Percentiles rank a stretch among this genome's conserved stretches.
Conservation (phyloP, 257 asterid genomes). For the Apocynum venetum region DNA sequence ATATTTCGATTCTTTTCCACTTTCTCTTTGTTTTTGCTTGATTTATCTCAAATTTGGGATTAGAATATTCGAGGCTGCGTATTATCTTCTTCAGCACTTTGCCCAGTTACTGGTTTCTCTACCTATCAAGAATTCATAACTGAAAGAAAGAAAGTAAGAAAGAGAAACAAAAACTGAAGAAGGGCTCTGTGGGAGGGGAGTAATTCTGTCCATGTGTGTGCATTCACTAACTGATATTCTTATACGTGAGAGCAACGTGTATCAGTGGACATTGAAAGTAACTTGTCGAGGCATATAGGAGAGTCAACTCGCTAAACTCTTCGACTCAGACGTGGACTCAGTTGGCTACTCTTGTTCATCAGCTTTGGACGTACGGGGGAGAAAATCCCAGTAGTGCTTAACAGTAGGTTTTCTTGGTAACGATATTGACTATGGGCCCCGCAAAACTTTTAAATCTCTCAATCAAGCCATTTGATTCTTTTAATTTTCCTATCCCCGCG, state of each 20-base stretch:
- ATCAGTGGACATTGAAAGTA: slow-evolving; percentile 26
- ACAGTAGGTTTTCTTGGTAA: slow-evolving; percentile 1
- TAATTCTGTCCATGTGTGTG: slow-evolving; percentile 10
- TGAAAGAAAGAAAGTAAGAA: too few species aligned
- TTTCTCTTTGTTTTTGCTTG: slow-evolving; percentile 14
- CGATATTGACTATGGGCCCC: neutral
- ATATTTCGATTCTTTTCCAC: slow-evolving; percentile 20
- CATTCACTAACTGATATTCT: slow-evolving; percentile 23
- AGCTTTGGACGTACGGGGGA: too few species aligned
- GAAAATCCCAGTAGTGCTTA: neutral
- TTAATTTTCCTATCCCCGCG: neutral
- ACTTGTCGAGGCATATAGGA: slow-evolving; percentile 17
- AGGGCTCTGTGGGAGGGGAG: neutral
- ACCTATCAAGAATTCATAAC: neutral
- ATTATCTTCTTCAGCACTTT: neutral
- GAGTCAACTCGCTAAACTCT: slow-evolving; percentile 5
- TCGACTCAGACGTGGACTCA: slow-evolving; percentile 17
- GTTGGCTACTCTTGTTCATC: neutral
- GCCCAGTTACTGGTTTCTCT: neutral
- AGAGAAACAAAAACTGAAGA: neutral
- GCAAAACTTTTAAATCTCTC: neutral
- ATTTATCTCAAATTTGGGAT: neutral
- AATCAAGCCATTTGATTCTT: neutral
- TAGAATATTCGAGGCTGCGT: slow-evolving; percentile 30
- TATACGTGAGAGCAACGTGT: neutral